Conservation (phyloP, 2,329 filamentous ascomycete genomes). For the Mycosphaerella sp. region DNA sequence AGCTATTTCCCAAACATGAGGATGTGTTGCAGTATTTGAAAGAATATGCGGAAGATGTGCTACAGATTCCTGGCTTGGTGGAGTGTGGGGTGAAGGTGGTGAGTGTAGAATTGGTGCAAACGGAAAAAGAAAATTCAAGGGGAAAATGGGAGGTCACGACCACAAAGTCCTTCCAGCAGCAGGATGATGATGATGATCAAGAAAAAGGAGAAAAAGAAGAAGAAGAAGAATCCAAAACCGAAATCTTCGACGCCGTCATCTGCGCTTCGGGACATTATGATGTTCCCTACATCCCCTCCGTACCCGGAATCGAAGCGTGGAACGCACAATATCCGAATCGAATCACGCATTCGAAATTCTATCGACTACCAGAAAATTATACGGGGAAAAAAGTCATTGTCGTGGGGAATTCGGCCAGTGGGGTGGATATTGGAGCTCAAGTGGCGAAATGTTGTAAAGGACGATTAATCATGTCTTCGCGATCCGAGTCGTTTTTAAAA, state of each 20-base stretch:
- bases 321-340: constrained; percentile 33
- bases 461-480: constrained; percentile 59
- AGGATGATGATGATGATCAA: too few species aligned
- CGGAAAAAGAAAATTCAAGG: too few species aligned
- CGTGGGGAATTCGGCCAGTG: constrained; percentile 78
- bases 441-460: constrained; percentile 55
- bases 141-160: constrained; percentile 55
- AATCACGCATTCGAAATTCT: constrained; percentile 63
- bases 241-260: constrained; percentile 50
- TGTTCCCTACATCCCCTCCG: constrained; percentile 41
- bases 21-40: constrained; percentile 68
- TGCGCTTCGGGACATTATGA: constrained; percentile 46
- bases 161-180: constrained; percentile 17
- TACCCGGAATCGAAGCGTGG: constrained; percentile 39
- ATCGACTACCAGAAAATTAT: constrained; percentile 60
- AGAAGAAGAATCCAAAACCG: constrained; percentile 18
- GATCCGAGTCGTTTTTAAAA: constrained; percentile 45
- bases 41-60: constrained; percentile 61
- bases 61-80: constrained; percentile 41
- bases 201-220: too few species aligned
- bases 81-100: too few species aligned
- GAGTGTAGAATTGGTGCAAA: too few species aligned
- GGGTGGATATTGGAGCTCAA: constrained; percentile 74
- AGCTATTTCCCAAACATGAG: constrained; percentile 68
- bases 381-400: constrained; percentile 66